Evolutionary conservation across 371 early-diverging fungal species (phyloP), one percentile per base, ranked within the genome.

Genomic region (Cokeromyces recurvatus): DNA sequence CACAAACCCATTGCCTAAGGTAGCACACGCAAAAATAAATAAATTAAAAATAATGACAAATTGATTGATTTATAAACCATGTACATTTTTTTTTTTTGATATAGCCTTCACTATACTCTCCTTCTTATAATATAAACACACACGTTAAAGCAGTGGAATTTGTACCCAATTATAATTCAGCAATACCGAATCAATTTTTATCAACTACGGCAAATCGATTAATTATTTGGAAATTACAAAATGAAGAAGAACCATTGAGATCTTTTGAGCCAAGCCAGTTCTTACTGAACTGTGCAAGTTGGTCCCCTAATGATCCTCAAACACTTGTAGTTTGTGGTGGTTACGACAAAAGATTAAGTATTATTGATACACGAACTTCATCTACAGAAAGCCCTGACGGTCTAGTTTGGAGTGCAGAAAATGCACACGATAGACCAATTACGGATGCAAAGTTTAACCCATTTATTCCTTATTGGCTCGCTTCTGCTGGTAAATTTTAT

Each of bases 401-500:
- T 3, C 31, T 52, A 19, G 66, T 58, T 0, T 68, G 68, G 69
- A 45, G 42, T 19, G 58, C 52, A 3, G 25, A 43, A 7, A 43
- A 58, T 21, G 66, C 68, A 0, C 77, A 72, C 38, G 51, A 50
- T 19, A 62, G 51, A 3, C 50, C 80, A 9, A 74, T 89, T 9
- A 75, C 65, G 4, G 79, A 82, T 32, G 70, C 82, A 4, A 54
- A 77, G 31, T 87, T 87, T 67, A 85, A 74, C 51, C 84, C 89
- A 10, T 87, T 86, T 48, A 68, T 89, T 40, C 90, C 91, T 4
- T 87, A 88, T 51, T 90, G 89, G 90, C 46, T 91, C 32, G 90
- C 89, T 0, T 76, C 78, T 11, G 71, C 60, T 39, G 86, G 88
- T 40, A 40, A 27, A 20, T 11, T 12, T 0, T 5, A n/a, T n/a